Evolutionary conservation across 345 rosid species (phyloP).

Genomic region (Brassica carinata): DNA sequence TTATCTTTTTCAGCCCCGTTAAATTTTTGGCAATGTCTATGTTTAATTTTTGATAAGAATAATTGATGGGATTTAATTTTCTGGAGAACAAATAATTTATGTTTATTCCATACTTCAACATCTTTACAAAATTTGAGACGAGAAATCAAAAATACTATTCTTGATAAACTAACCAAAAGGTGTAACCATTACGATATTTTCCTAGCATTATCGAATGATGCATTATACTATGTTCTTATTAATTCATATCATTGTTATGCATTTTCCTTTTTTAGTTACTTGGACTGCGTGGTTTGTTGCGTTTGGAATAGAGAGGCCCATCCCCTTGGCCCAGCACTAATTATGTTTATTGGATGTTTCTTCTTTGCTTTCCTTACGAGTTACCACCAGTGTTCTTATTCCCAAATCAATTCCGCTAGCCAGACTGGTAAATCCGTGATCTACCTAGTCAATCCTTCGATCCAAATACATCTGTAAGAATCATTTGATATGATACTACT

Average conservation of each 20-base stretch:
- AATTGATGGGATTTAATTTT: not conserved
- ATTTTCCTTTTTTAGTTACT: not conserved
- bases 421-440: not conserved
- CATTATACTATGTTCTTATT: not conserved
- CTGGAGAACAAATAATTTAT: not conserved
- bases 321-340: conserved; percentile 1
- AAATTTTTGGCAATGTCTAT: too few species aligned
- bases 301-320: conserved; percentile 5
- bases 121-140: not conserved
- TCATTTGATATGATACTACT: not conserved
- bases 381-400: not conserved
- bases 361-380: not conserved
- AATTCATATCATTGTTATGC: not conserved
- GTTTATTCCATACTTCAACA: not conserved
- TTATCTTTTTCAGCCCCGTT: too few species aligned
- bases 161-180: not conserved
- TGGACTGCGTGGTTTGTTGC: not conserved
- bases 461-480: not conserved
- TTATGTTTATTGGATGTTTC: not conserved
- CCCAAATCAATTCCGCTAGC: not conserved
- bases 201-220: not conserved
- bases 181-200: not conserved
- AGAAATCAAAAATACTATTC: not conserved
- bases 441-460: not conserved
- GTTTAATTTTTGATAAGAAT: too few species aligned